A percentile compares a stretch with the other conserved stretches of the same genome.
These are phyloP conservation scores for Akanthomyces lecanii DNA, from an alignment of 2,329 filamentous ascomycete genomes.

Conservation along the genomic window DNA sequence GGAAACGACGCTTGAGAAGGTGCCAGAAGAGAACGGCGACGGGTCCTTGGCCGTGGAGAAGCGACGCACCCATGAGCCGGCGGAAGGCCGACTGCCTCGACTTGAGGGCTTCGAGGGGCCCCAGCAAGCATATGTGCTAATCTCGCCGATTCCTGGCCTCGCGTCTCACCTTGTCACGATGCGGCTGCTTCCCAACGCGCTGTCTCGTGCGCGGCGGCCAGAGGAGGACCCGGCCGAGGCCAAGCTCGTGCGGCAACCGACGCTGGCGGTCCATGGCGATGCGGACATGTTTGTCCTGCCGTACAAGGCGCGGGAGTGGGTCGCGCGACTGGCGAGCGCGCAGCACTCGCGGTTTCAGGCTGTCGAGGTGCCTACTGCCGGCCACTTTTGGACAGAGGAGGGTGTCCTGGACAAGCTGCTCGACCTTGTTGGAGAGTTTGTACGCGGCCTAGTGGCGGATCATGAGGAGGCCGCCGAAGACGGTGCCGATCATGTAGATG, in stretches of 20 bases:
- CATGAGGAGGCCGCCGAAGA: conserved; percentile 20
- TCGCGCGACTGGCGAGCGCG: conserved; percentile 43
- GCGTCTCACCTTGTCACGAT: conserved; percentile 60
- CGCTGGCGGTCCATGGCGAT: conserved; percentile 70
- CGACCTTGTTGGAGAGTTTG: conserved; percentile 28
- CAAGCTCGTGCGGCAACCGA: conserved; percentile 55
- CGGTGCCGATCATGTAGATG: neutral
- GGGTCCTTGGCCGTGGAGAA: conserved; percentile 2
- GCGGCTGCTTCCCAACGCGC: conserved; percentile 42
- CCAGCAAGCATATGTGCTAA: conserved; percentile 54
- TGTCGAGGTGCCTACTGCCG: conserved; percentile 48
- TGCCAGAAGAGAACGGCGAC: conserved; percentile 5
- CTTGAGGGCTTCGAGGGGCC: conserved; percentile 35
- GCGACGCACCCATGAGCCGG: conserved; percentile 20
- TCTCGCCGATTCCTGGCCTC: conserved; percentile 63
- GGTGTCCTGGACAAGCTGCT: conserved; percentile 39
- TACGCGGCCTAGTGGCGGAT: conserved; percentile 1
- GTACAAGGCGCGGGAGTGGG: conserved; percentile 65
- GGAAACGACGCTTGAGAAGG: neutral
- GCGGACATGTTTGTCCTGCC: conserved; percentile 68
- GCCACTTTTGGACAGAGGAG: conserved; percentile 61
- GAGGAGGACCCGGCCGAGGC: conserved; percentile 38
- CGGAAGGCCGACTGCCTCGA: conserved; percentile 26
- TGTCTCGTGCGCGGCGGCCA: conserved; percentile 20
- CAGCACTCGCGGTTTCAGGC: conserved; percentile 43